phyloP scores from a whole-genome alignment of 1,284 basidiomycete species.

The Pisolithus thermaeus region DNA sequence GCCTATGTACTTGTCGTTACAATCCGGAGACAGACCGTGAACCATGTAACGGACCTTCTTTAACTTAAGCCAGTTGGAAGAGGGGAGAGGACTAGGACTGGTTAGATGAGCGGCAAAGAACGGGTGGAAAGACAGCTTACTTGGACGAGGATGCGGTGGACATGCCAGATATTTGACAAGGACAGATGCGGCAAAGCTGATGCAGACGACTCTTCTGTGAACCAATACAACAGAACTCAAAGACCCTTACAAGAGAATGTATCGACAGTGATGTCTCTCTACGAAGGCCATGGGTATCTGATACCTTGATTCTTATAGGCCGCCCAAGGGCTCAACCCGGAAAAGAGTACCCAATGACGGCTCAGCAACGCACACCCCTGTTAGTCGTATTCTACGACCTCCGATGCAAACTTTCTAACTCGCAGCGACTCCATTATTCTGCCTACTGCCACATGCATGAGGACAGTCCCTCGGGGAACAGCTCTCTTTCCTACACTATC shows the following conservation, averaged over 20 bases:
- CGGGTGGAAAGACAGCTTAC: not conserved
- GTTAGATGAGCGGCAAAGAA: not conserved
- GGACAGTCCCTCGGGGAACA: conserved; percentile 60
- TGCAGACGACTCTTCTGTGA: no score
- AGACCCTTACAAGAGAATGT: no score
- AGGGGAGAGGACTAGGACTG: conserved; percentile 22
- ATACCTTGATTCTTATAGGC: conserved; percentile 18
- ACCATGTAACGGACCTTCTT: conserved; percentile 34
- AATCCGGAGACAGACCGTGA: not conserved
- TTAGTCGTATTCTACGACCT: conserved; percentile 7
- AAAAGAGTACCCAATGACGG: conserved; percentile 17
- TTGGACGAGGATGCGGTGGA: not conserved
- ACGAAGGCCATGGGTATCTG: not conserved
- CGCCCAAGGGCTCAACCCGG: conserved; percentile 28
- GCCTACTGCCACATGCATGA: not conserved
- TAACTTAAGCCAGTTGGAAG: conserved; percentile 47
- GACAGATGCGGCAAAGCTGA: no score
- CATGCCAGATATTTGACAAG: no score
- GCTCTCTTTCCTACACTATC: conserved; percentile 60
- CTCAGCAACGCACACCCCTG: conserved; percentile 22
- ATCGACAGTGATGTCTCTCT: no score
- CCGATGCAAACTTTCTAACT: not conserved
- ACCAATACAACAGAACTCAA: no score
- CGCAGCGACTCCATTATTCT: not conserved
- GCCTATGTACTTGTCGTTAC: not conserved